These are phyloP conservation scores for Trichosanthes cucumerina DNA, from an alignment of 306 rosid genomes.

Conservation along the genomic window DNA sequence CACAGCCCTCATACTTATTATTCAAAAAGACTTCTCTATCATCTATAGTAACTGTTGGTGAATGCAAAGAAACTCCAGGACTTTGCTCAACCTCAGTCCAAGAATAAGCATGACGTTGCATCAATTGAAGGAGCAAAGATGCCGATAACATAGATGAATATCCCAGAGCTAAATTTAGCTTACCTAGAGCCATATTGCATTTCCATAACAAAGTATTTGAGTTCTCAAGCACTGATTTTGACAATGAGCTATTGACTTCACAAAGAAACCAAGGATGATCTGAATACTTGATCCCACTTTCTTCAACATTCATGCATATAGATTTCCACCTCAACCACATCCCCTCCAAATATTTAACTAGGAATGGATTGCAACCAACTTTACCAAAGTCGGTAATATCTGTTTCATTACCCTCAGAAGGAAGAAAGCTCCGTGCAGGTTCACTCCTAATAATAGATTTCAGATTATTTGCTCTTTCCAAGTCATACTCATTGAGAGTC, in stretches of 20 bases:
- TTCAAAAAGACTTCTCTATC: slow-evolving; percentile 25
- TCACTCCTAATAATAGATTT: slow-evolving; percentile 60
- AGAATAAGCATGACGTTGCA: slow-evolving; percentile 34
- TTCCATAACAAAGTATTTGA: slow-evolving; percentile 43
- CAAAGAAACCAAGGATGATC: slow-evolving; percentile 58
- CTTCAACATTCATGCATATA: slow-evolving; percentile 32
- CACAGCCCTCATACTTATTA: slow-evolving; percentile 25
- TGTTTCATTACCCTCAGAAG: slow-evolving; percentile 28
- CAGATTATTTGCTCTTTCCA: slow-evolving; percentile 19
- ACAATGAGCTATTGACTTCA: slow-evolving; percentile 42
- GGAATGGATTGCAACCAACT: slow-evolving; percentile 30
- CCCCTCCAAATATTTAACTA: slow-evolving; percentile 36
- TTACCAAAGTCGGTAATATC: slow-evolving; percentile 15
- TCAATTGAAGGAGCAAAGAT: slow-evolving; percentile 49
- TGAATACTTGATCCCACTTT: slow-evolving; percentile 41
- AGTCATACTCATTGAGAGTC: slow-evolving; percentile 27
- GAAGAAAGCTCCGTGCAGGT: slow-evolving; percentile 37
- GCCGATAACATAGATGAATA: slow-evolving; percentile 46
- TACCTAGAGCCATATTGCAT: slow-evolving; percentile 63
- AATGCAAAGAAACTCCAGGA: slow-evolving; percentile 15
- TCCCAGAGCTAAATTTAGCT: slow-evolving; percentile 51
- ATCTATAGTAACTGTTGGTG: slow-evolving; percentile 15
- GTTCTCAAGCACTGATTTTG: slow-evolving; percentile 26
- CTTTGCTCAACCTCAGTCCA: slow-evolving; percentile 28
- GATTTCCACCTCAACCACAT: slow-evolving; percentile 53